Percentiles rank a stretch among this genome's conserved stretches.
phyloP scores from a whole-genome alignment of 257 asterid genomes.

The Henckelia pumila region DNA sequence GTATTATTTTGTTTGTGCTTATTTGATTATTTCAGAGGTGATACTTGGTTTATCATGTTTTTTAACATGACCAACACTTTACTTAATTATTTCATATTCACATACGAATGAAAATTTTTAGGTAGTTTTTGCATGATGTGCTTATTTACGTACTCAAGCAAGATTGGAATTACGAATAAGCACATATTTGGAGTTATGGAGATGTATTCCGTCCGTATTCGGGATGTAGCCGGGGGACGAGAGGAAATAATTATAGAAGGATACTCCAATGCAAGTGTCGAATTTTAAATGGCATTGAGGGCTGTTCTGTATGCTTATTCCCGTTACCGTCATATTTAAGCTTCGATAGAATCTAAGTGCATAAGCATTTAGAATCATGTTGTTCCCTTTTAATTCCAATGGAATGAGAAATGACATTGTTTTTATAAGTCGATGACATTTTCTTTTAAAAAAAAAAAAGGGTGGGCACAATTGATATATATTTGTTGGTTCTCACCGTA shows the following conservation, averaged over 20 bases:
- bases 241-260: conserved; percentile 55
- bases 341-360: conserved; percentile 90
- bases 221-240: conserved; percentile 91
- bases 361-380: conserved; percentile 35
- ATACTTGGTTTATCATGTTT: no score
- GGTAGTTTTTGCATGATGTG: no score
- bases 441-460: no score
- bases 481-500: conserved; percentile 52
- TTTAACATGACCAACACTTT: no score
- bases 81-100: no score
- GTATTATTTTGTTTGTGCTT: no score
- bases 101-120: no score
- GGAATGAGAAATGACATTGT: no score
- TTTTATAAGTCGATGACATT: no score
- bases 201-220: conserved; percentile 90
- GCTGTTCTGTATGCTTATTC: conserved; percentile 75
- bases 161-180: conserved; percentile 59
- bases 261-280: conserved; percentile 74
- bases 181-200: conserved; percentile 83
- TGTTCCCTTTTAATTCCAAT: no score
- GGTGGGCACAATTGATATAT: neutral
- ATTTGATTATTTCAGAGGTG: no score
- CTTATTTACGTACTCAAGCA: conserved; percentile 61
- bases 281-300: conserved; percentile 87
- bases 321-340: conserved; percentile 73